Base-by-base conservation (phyloP, 139 green algal genomes). In the Picocystis salinarum region DNA sequence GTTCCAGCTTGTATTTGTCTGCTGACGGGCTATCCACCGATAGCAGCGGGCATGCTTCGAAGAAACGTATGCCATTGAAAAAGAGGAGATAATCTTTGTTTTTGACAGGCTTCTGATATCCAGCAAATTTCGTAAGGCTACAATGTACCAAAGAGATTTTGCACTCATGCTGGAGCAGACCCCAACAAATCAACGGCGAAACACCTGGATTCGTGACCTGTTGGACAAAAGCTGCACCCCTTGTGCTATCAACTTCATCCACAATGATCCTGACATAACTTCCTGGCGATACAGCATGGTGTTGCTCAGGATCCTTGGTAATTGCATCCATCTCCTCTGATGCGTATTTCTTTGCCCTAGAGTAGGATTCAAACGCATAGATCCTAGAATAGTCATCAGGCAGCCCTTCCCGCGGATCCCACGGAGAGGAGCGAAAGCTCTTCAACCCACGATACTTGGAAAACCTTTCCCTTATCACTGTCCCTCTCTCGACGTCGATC, bases 1-100 rank as follows among this genome's bases (percentile, higher is more conserved):
- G 56, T 64, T 95, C 80, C 63, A 88, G 80, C 52, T 92, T 91
- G 66, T 90, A 70, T 62, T 94, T 94, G 59, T 92, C 80, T 4
- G 59, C 47, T 17, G 73, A 59, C 5, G 64, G 63, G 24, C 77
- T 72, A 57, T 92, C 78, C 1, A 41, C 70, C 6, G 61, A 80
- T 33, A 78, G 71, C 23, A 91, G 52, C 0, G 79, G 76, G 19
- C 61, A 52, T 1, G 62, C 61, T 3, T 23, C 18, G 37, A 67
- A 84, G 4, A 58, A 51, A 34, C 61, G 34, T 34, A 82, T 30
- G 29, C 77, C 76, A 6, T 60, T 76, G 22, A 83, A 56, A 9
- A 95, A 52, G 34, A 87, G 52, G 39, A 96, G 67, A 44, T 64
- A 37, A 44, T 85, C 69, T 66, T 95, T 95, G 75, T 59, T 60